Percentiles rank a stretch among this genome's conserved stretches.
phyloP scores from a whole-genome alignment of 2,329 filamentous ascomycete species.

The Fusarium redolens region DNA sequence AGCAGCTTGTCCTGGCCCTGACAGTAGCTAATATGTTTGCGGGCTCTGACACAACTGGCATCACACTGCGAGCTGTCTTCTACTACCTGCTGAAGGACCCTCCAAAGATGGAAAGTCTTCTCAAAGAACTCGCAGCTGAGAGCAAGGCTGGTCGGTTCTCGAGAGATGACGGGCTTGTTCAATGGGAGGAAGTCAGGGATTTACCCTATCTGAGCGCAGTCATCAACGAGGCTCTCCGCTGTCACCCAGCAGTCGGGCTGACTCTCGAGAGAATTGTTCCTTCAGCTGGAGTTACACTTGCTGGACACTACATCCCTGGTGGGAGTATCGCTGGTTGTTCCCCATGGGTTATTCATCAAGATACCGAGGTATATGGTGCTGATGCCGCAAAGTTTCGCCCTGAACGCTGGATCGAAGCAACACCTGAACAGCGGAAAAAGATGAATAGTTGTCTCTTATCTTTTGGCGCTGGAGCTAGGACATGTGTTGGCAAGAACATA shows the following conservation, averaged over 20 bases:
- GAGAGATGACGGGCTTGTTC: conserved; percentile 67
- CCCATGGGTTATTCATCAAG: conserved; percentile 78
- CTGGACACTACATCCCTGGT: conserved; percentile 69
- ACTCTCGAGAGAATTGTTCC: conserved; percentile 80
- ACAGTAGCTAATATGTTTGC: conserved; percentile 77
- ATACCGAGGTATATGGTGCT: conserved; percentile 73
- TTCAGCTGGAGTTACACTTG: conserved; percentile 68
- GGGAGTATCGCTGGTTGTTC: conserved; percentile 80
- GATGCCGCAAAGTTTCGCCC: conserved; percentile 74
- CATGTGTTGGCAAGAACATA: conserved; percentile 76
- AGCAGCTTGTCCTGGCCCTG: conserved; percentile 69
- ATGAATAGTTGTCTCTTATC: conserved; percentile 52
- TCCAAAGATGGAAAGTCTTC: conserved; percentile 60
- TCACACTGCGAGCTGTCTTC: conserved; percentile 75
- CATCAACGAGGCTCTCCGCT: conserved; percentile 79
- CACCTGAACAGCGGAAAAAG: conserved; percentile 53
- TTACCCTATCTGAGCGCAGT: conserved; percentile 82
- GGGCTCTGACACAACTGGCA: conserved; percentile 82
- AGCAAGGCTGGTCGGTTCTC: conserved; percentile 62
- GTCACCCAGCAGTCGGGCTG: conserved; percentile 78
- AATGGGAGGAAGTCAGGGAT: conserved; percentile 74
- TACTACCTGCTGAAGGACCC: conserved; percentile 78
- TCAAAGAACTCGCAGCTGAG: conserved; percentile 70
- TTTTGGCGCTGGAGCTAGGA: conserved; percentile 76
- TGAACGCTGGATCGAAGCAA: conserved; percentile 70